These are phyloP conservation scores for Penicillium taxi DNA, from an alignment of 495 filamentous ascomycete species.

Conservation along the genomic window DNA sequence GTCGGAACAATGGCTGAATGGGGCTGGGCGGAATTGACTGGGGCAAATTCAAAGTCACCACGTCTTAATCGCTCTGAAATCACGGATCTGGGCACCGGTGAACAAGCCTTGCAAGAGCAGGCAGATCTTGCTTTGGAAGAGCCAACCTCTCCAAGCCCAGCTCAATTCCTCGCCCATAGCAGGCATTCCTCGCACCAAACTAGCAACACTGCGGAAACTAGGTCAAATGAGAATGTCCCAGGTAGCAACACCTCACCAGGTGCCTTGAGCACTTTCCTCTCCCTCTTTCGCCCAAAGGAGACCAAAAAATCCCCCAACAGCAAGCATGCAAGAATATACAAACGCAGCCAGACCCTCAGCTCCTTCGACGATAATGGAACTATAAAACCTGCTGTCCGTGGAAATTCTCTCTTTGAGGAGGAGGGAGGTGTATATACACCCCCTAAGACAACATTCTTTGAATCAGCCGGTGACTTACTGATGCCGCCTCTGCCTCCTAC, in stretches of 20 bases:
- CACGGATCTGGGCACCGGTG: conserved; percentile 14
- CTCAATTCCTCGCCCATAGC: conserved; percentile 14
- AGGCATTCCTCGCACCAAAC: conserved; percentile 3
- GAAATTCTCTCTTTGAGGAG: conserved; percentile 33
- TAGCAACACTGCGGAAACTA: conserved; percentile 4
- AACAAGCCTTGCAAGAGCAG: conserved; percentile 6
- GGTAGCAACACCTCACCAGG: conserved; percentile 24
- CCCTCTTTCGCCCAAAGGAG: conserved; percentile 50
- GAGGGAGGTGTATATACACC: conserved; percentile 54
- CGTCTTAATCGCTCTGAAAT: conserved; percentile 25
- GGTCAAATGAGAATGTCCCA: conserved; percentile 7
- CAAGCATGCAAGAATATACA: conserved; percentile 65
- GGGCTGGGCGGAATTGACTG: conserved; percentile 92
- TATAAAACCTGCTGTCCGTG: conserved; percentile 29
- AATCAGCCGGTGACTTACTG: conserved; percentile 85
- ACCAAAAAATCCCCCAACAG: conserved; percentile 20
- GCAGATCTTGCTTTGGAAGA: conserved; percentile 2
- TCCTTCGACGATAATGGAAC: conserved; percentile 31
- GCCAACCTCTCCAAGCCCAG: conserved; percentile 12
- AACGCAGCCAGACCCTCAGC: conserved; percentile 63
- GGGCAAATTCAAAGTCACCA: conserved; percentile 57
- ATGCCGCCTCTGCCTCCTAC: conserved; percentile 78
- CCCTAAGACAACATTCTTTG: conserved; percentile 89
- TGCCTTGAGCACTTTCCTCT: conserved; percentile 54
- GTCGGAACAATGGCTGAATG: conserved; percentile 87